Evolutionary conservation across 2,329 filamentous ascomycete genomes (phyloP).

Genomic region (Helminthosporium solani): DNA sequence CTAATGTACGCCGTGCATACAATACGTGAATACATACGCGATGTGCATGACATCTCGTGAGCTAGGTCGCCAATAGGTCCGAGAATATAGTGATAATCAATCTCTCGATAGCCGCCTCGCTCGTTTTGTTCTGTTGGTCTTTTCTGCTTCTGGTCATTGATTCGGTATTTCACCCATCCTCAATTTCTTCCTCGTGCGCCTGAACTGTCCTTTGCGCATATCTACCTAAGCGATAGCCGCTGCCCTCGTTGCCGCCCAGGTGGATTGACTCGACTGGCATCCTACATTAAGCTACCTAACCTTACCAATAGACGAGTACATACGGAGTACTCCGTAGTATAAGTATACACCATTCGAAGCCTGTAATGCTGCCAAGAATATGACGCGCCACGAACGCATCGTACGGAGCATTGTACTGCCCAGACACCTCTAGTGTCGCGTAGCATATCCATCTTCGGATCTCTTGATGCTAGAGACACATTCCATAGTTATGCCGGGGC

Average conservation of each 20-base stretch:
- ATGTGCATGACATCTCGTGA: too few relatives aligned
- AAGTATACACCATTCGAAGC: constrained; percentile 58
- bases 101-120: constrained; percentile 28
- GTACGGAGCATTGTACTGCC: constrained; percentile 35
- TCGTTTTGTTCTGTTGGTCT: constrained; percentile 28
- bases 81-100: too few relatives aligned
- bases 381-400: constrained; percentile 49
- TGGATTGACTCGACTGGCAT: constrained; percentile 58
- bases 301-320: too few relatives aligned
- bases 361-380: constrained; percentile 46
- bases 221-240: constrained; percentile 41
- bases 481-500: constrained; percentile 52
- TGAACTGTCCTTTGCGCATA: constrained; percentile 31
- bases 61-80: too few relatives aligned
- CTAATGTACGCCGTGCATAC: too few relatives aligned
- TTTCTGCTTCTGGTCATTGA: constrained; percentile 20
- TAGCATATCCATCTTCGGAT: constrained; percentile 32
- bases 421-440: constrained; percentile 14
- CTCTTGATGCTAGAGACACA: constrained; percentile 47
- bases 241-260: constrained; percentile 46
- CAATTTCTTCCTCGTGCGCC: constrained; percentile 47
- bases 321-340: too few relatives aligned
- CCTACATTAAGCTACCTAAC: too few relatives aligned
- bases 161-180: constrained; percentile 42
- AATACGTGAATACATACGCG: too few relatives aligned